Conservation (phyloP, 345 rosid genomes). For the Moricandia arvensis region DNA sequence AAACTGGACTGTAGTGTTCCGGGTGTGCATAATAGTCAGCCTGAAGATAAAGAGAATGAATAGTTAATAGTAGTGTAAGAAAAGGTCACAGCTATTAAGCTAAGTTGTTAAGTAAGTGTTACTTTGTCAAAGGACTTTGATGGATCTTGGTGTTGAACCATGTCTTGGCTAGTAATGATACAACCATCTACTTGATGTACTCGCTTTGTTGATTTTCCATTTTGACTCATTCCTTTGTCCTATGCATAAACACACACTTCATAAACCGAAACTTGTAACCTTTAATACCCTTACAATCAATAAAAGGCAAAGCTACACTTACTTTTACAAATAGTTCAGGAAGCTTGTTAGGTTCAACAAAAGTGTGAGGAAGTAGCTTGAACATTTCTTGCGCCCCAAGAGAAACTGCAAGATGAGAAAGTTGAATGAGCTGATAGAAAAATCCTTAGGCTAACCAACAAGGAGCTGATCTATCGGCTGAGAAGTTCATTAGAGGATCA, state of each 20-base stretch:
- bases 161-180: conserved; percentile 70
- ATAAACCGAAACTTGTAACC: not conserved
- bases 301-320: conserved; percentile 1
- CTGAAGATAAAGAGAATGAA: conserved; percentile 42
- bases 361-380: conserved; percentile 91
- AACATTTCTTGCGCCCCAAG: conserved; percentile 90
- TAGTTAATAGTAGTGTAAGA: not conserved
- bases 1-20: conserved; percentile 73
- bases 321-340: conserved; percentile 69
- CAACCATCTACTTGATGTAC: conserved; percentile 82
- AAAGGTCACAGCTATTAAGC: not conserved
- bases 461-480: no score
- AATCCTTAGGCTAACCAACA: no score
- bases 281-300: not conserved
- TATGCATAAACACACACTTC: conserved; percentile 23
- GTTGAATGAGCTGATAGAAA: no score
- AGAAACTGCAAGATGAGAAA: conserved; percentile 49
- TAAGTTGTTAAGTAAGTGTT: conserved; percentile 14
- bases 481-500: not conserved
- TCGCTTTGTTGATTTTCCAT: conserved; percentile 54
- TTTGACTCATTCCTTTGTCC: conserved; percentile 42
- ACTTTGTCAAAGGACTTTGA: conserved; percentile 74
- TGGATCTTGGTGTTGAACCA: conserved; percentile 75
- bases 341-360: conserved; percentile 72
- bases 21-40: conserved; percentile 92